These are phyloP conservation scores for Monilinia polystroma DNA, from an alignment of 2,329 filamentous ascomycete genomes.

Conservation along the genomic window DNA sequence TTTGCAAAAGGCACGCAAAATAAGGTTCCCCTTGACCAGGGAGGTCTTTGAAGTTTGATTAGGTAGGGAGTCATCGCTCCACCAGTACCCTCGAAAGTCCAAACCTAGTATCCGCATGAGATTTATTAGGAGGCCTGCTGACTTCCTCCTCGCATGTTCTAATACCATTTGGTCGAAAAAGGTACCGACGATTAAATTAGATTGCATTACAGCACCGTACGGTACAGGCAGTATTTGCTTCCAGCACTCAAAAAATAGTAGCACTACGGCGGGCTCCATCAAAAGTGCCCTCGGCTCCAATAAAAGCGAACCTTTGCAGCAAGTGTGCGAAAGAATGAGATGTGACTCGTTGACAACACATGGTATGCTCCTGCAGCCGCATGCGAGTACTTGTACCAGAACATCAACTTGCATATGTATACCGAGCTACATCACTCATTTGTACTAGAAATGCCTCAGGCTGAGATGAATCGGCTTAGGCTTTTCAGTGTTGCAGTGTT, in stretches of 20 bases:
- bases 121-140: conserved; percentile 13
- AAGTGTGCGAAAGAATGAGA: background rate
- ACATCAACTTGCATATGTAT: conserved; percentile 10
- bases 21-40: background rate
- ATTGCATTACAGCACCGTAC: background rate
- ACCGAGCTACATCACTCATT: conserved; percentile 8
- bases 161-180: background rate
- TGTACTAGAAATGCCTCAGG: too few species aligned
- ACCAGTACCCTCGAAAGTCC: background rate
- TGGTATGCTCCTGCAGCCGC: background rate
- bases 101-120: background rate
- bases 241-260: background rate
- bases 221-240: background rate
- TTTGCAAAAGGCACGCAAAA: background rate
- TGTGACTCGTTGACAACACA: conserved; percentile 13
- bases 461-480: too few species aligned
- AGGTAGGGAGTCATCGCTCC: background rate
- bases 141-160: conserved; percentile 11
- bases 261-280: background rate
- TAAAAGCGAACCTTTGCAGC: background rate
- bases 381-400: conserved; percentile 1
- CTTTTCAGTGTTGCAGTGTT: too few species aligned
- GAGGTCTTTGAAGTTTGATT: background rate
- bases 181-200: background rate
- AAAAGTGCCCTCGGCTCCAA: background rate